A percentile compares a stretch with the other conserved stretches of the same genome.
phyloP scores from a whole-genome alignment of 2,329 filamentous ascomycete species.

The Cladophialophora chaetospira region DNA sequence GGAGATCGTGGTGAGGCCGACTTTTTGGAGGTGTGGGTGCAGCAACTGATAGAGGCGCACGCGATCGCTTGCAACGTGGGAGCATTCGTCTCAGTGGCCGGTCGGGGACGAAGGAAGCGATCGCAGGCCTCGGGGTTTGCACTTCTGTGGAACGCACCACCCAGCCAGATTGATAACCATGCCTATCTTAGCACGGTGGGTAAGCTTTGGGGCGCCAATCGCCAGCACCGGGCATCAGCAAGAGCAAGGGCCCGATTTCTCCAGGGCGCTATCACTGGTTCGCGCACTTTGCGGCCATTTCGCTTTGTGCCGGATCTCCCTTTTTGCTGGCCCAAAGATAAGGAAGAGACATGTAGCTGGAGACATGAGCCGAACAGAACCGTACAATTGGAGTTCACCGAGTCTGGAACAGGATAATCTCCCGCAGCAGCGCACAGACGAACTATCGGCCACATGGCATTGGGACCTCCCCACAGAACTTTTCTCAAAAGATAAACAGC shows the following conservation, averaged over 20 bases:
- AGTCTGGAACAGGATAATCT: slow-evolving; percentile 1
- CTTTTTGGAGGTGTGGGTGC: slow-evolving; percentile 1
- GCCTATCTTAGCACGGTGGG: not conserved
- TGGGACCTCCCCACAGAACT: too few species aligned
- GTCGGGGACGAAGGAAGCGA: not conserved
- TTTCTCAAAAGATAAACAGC: too few species aligned
- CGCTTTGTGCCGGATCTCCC: not conserved
- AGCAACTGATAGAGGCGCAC: slow-evolving; percentile 17
- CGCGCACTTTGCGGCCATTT: not conserved
- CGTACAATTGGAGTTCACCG: not conserved
- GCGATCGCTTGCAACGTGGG: not conserved
- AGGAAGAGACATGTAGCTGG: not conserved
- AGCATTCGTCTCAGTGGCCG: not conserved
- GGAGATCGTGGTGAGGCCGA: not conserved
- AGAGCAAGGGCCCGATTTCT: not conserved
- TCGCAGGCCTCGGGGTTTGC: not conserved
- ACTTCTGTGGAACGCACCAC: not conserved
- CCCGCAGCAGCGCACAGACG: too few species aligned
- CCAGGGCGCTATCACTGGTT: not conserved
- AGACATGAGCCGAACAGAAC: not conserved
- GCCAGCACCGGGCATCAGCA: not conserved
- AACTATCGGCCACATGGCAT: too few species aligned
- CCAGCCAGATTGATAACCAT: not conserved
- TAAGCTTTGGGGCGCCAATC: not conserved
- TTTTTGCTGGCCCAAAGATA: not conserved